A percentile compares a stretch with the other conserved stretches of the same genome.
Evolutionary conservation across 2,329 filamentous ascomycete species (phyloP).

Genomic region (Ophidiomyces ophidiicola): DNA sequence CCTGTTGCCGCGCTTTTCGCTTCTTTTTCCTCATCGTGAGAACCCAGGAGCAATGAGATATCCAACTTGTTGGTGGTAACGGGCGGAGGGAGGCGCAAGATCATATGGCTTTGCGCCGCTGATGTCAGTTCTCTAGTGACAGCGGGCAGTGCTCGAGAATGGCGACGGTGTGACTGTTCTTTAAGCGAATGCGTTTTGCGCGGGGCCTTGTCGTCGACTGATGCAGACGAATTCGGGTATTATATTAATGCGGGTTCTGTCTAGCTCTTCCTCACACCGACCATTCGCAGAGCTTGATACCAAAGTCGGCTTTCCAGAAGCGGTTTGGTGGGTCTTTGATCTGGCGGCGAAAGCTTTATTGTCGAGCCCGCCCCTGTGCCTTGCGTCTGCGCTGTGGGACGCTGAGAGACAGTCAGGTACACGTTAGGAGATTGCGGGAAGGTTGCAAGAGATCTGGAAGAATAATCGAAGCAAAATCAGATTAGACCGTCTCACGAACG

Average conservation of each 20-base stretch:
- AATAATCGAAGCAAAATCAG: constrained; percentile 5
- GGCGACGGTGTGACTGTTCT: background rate
- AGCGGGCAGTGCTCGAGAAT: background rate
- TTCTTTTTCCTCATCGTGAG: constrained; percentile 17
- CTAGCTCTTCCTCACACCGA: constrained; percentile 6
- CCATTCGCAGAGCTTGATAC: constrained; percentile 5
- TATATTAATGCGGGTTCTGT: too few species aligned
- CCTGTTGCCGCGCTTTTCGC: constrained; percentile 11
- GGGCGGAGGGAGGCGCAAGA: constrained; percentile 13
- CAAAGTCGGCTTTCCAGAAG: constrained; percentile 7
- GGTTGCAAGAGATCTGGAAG: constrained; percentile 8
- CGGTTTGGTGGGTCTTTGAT: constrained; percentile 8
- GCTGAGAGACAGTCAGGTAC: background rate
- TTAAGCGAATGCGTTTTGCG: background rate
- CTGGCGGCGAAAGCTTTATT: background rate
- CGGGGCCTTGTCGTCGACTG: background rate
- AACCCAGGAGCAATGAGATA: constrained; percentile 16
- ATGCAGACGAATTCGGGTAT: background rate
- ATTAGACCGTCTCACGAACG: constrained; percentile 10
- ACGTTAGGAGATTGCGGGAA: constrained; percentile 7
- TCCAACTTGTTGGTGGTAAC: constrained; percentile 18
- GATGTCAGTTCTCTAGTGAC: background rate
- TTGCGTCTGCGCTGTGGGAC: constrained; percentile 5
- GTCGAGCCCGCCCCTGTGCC: background rate
- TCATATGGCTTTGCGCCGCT: constrained; percentile 9